These are phyloP conservation scores for Corylus heterophylla DNA, from an alignment of 306 rosid species.

Conservation along the genomic window DNA sequence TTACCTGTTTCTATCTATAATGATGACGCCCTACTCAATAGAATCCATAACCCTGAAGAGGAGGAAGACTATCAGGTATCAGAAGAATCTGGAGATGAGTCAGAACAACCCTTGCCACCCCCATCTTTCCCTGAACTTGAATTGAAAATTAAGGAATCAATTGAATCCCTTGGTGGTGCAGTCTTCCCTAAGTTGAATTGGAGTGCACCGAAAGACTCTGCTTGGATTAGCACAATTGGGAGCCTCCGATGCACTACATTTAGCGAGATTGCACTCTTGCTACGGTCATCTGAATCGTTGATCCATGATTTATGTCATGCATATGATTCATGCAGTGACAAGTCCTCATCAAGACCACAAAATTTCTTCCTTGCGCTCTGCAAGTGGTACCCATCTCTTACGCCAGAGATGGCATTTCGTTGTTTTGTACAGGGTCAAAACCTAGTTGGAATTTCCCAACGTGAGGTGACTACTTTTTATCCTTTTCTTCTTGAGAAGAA, in stretches of 20 bases:
- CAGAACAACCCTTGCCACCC: conserved; percentile 46
- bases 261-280: conserved; percentile 70
- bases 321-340: conserved; percentile 70
- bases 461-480: conserved; percentile 76
- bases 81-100: conserved; percentile 65
- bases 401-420: conserved; percentile 78
- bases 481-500: conserved; percentile 54
- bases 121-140: conserved; percentile 84
- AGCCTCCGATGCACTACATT: conserved; percentile 59
- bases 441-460: conserved; percentile 67
- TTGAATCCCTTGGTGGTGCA: conserved; percentile 70
- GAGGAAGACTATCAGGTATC: conserved; percentile 66
- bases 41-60: conserved; percentile 60
- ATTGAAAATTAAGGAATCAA: conserved; percentile 59
- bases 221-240: conserved; percentile 71
- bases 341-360: conserved; percentile 48
- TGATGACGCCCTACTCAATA: conserved; percentile 81
- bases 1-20: conserved; percentile 66
- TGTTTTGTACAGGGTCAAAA: conserved; percentile 54
- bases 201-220: conserved; percentile 89
- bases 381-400: conserved; percentile 69
- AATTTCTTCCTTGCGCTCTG: conserved; percentile 71
- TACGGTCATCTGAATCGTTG: not conserved
- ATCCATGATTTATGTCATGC: conserved; percentile 80
- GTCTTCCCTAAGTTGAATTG: conserved; percentile 83